Base-by-base conservation (phyloP, 73 alveolate species). In the Blepharisma japonicum region DNA sequence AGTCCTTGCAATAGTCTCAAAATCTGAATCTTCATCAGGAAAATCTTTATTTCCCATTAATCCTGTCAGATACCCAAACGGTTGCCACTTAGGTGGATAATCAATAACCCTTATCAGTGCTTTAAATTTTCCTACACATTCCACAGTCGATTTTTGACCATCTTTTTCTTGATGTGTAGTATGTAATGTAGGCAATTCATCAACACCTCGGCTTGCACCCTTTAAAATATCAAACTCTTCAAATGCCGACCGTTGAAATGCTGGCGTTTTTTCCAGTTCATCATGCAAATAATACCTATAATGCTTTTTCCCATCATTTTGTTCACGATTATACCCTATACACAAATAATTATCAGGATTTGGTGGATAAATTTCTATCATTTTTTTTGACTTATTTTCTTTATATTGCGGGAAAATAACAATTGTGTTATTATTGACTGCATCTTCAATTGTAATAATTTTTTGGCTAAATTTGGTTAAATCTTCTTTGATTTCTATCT, bases 71-170 rank as follows among this genome's bases (percentile, higher is more conserved):
- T 32, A 32, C 3, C 42, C 42, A 32, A 32, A 32, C 42, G 42
- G 42, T 32, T 32, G 42, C 11, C 18, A 8, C 18, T n/a, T 11
- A 20, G 74, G 74, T 8, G 74, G 74, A 61, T 61, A 61, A 25
- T 61, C 74, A 20, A 39, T 61, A 1, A 61, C 23, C 14, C 42
- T 25, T 39, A 70, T 70, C 46, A 70, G 20, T 9, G 39, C 71
- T 45, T 70, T 70, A 45, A 70, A 70, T n/a, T 23, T 70, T 39
- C 80, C 80, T 9, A 45, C 70, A 11, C 42, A 14, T 70, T 47
- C 66, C 3, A 45, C 14, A 39, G 77, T 70, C 20, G 56, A 14
- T 45, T 39, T n/a, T 45, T 45, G 55, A 4, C 80, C 80, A n/a
- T 47, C 66, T 39, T 70, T 70, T 61, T 25, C 18, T 25, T 61